These are phyloP conservation scores for Hymenoscyphus scutula DNA, from an alignment of 2,329 filamentous ascomycete genomes.

Conservation along the genomic window DNA sequence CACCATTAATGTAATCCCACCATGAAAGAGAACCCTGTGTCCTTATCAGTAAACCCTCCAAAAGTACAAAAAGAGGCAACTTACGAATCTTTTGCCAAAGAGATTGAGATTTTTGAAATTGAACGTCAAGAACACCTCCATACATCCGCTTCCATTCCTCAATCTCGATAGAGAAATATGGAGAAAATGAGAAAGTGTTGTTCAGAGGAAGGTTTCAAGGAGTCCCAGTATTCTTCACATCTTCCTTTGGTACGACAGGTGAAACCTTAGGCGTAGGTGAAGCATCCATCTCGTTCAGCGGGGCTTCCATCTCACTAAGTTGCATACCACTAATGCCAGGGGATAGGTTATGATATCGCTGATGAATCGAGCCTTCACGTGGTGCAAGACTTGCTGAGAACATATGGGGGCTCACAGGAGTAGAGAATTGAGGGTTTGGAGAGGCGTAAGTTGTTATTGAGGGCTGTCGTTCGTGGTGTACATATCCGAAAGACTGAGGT, in stretches of 20 bases:
- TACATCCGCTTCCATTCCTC: background rate
- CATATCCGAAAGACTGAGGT: background rate
- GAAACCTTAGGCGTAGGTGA: background rate
- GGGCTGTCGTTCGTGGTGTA: background rate
- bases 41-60: background rate
- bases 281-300: background rate
- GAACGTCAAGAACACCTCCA: background rate
- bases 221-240: background rate
- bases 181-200: background rate
- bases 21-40: background rate
- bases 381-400: background rate
- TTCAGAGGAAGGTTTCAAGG: background rate
- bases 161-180: background rate
- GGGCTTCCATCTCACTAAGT: background rate
- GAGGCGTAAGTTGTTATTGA: background rate
- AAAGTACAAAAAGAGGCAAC: background rate
- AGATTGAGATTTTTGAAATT: background rate
- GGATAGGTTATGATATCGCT: background rate
- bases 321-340: background rate
- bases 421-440: background rate
- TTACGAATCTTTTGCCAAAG: background rate
- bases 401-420: background rate
- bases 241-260: background rate
- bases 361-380: background rate
- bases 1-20: background rate